These are phyloP conservation scores for Candida glucosophila DNA, from an alignment of 1,139 yeast genomes.

Conservation along the genomic window DNA sequence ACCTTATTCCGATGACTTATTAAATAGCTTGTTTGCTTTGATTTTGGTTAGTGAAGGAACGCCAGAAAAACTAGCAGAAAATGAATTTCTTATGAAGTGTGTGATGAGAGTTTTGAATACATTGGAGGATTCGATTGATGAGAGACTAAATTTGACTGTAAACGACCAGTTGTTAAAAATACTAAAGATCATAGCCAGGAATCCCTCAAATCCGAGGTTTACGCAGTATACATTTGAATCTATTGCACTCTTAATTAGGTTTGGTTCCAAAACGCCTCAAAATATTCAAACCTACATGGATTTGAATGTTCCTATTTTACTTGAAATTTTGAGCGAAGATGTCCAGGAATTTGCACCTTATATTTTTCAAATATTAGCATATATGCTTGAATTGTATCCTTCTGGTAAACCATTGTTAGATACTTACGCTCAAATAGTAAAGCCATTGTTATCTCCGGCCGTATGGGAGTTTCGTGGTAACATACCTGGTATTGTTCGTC, in stretches of 20 bases:
- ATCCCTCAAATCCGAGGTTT: slow-evolving; percentile 93
- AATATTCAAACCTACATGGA: slow-evolving; percentile 43
- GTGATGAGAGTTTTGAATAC: slow-evolving; percentile 77
- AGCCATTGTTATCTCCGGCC: slow-evolving; percentile 78
- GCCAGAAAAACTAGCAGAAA: slow-evolving; percentile 91
- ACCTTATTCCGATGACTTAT: slow-evolving; percentile 38
- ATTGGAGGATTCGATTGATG: slow-evolving; percentile 52
- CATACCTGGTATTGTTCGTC: slow-evolving; percentile 83
- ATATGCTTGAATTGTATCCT: slow-evolving; percentile 60
- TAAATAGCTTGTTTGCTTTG: slow-evolving; percentile 58
- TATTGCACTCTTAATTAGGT: slow-evolving; percentile 67
- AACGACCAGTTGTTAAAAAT: slow-evolving; percentile 63
- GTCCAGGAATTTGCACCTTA: slow-evolving; percentile 94
- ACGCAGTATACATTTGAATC: slow-evolving; percentile 88
- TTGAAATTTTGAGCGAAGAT: slow-evolving; percentile 67
- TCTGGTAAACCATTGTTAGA: slow-evolving; percentile 44
- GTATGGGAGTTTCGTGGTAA: slow-evolving; percentile 94
- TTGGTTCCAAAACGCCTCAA: slow-evolving; percentile 14
- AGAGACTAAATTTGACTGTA: slow-evolving; percentile 34
- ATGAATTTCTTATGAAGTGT: slow-evolving; percentile 86
- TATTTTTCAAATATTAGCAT: slow-evolving; percentile 81
- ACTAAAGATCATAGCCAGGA: slow-evolving; percentile 62
- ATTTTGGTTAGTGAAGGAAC: slow-evolving; percentile 40
- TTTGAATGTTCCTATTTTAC: slow-evolving; percentile 56
- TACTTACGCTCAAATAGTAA: slow-evolving; percentile 55